Evolutionary conservation across 345 rosid genomes (phyloP), one percentile per base, ranked within the genome.

Genomic region (Aquilaria malaccensis): DNA sequence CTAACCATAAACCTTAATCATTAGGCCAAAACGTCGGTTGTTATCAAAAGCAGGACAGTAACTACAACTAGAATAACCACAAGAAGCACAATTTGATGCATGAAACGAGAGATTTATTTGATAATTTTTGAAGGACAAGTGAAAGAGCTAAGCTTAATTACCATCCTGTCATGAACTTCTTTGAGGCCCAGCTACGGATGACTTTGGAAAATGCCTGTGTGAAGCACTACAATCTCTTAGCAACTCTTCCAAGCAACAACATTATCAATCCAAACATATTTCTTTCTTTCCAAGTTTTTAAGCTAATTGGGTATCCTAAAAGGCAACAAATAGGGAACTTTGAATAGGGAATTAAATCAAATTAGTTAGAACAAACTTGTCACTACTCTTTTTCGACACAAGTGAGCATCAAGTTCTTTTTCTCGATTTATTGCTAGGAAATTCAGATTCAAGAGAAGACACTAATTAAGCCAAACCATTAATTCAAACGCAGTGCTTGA

Each of bases 111-210:
- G 22, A 22, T 22, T 22, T 22, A 22, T 22, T 22, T 22, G 22
- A 22, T 22, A 22, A 22, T 22, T 22, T 22, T 22, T 22, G 0
- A 22, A 22, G 22, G 22, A 22, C 22, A 22, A 22, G 22, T 22
- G 22, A 22, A 22, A 22, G 22, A 22, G 22, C 22, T 22, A 22
- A 22, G 22, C 22, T 22, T 22, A 22, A 22, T 72, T 59, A 86
- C 95, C 90, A 80, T 69, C 95, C 90, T 2, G 86, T 82, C 83
- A 87, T 76, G 14, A 87, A 87, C 75, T 84, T 87, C 67, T 81
- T 84, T 33, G 85, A 80, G 14, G 86, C 87, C 87, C 91, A 87
- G 81, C 91, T 83, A 29, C 86, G 66, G 14, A 79, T 66, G 22
- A 82, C 91, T 75, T 77, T 83, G 68, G 65, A 75, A 55, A 83